Evolutionary conservation across 805 yeast species (phyloP), one percentile per base, ranked within the genome.

Genomic region (Hanseniaspora lindneri): DNA sequence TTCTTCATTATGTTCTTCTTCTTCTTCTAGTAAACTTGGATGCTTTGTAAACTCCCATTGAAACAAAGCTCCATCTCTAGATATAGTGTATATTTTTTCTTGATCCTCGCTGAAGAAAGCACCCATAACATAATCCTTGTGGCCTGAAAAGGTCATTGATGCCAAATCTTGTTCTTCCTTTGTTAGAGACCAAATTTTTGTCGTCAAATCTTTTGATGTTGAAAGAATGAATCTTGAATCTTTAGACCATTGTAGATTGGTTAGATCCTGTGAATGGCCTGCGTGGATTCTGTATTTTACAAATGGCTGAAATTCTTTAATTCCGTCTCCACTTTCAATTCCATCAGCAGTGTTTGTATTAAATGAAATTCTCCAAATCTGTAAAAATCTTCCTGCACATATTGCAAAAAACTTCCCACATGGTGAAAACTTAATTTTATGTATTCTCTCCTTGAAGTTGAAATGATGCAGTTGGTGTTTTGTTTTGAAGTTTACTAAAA

Each of bases 31-130:
- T 24, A 71, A 74, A 0, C 70, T 65, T 44, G 76, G 75, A 53
- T 70, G 73, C 51, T 74, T 74, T 2, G 81, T 73, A 61, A 83
- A 92, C 60, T 85, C 87, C 97, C 98, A 92, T 58, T 76, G 75
- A 61, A 88, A 84, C 49, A 89, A 67, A 0, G 98, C 96, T 49
- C 97, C 98, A 60, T 92, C 98, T 62, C 83, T 84, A 61, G 95
- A 83, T 16, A 92, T 73, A 0, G 97, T 88, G 60, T 86, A 89
- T 41, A 92, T 85, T 51, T 77, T 75, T 60, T 92, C 96, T 66
- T 92, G 98, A 49, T 79, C 75, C n/a, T 73, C 73, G 56, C 83
- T 79, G 66, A 92, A 92, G 57, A 85, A 89, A 1, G 97, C 95
- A 40, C 77, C 78, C 39, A 88, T 65, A 1, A 92, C 95, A 51